Conservation (phyloP, 495 filamentous ascomycete genomes). For the Elaphomyces granulatus region DNA sequence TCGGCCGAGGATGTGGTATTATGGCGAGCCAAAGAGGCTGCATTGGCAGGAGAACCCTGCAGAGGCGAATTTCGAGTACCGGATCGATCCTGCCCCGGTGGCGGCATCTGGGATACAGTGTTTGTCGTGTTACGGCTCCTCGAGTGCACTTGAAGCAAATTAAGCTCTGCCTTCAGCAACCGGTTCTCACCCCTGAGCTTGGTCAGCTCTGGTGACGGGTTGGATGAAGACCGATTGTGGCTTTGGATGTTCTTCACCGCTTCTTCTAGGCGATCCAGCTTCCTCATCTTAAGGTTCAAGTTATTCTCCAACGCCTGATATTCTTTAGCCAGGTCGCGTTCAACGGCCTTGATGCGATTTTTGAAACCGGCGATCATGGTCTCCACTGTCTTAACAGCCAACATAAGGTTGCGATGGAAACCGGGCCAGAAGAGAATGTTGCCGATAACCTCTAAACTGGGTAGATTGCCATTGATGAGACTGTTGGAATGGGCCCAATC, state of each 20-base stretch:
- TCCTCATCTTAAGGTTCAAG: conserved; percentile 63
- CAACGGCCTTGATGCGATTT: conserved; percentile 61
- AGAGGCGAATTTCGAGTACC: conserved; percentile 4
- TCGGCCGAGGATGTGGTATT: conserved; percentile 35
- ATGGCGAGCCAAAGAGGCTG: conserved; percentile 34
- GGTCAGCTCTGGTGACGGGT: conserved; percentile 42
- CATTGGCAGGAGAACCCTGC: conserved; percentile 10
- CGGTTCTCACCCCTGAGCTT: conserved; percentile 70
- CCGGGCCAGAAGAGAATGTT: conserved; percentile 61
- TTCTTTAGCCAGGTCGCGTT: conserved; percentile 77
- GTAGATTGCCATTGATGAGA: conserved; percentile 73
- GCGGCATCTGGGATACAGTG: conserved; percentile 6
- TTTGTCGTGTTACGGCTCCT: conserved; percentile 20
- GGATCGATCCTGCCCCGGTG: conserved; percentile 11
- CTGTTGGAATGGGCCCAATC: conserved; percentile 89
- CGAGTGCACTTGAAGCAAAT: conserved; percentile 46
- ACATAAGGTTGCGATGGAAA: conserved; percentile 77
- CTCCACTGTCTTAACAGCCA: conserved; percentile 81
- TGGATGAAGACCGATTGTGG: conserved; percentile 30
- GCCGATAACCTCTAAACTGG: conserved; percentile 63
- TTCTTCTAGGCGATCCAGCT: conserved; percentile 75
- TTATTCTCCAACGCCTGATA: conserved; percentile 76
- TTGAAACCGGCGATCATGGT: conserved; percentile 68
- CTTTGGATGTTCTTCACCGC: conserved; percentile 42
- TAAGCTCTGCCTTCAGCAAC: conserved; percentile 69